These are phyloP conservation scores for Tulasnella sp. DNA, from an alignment of 768 basidiomycete genomes.

Conservation along the genomic window DNA sequence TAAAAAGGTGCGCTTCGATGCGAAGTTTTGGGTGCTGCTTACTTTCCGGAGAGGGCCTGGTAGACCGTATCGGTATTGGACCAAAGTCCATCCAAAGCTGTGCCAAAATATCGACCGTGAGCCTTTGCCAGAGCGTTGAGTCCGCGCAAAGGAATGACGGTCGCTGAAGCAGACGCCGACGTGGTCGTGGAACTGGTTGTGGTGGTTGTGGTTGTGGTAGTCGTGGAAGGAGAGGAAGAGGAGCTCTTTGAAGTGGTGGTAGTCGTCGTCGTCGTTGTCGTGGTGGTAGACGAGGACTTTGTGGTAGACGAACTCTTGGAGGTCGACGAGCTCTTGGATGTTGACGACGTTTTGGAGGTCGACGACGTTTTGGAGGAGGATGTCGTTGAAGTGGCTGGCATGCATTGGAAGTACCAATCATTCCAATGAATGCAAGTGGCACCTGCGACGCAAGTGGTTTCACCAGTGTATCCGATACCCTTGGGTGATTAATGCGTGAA, in stretches of 20 bases:
- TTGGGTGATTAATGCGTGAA: background rate
- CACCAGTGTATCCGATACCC: background rate
- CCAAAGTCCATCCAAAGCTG: slow-evolving; percentile 22
- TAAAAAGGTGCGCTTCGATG: too few relatives aligned
- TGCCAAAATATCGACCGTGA: slow-evolving; percentile 27
- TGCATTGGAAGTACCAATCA: slow-evolving; percentile 4
- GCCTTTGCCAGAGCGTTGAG: slow-evolving; percentile 24
- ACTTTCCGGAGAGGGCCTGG: slow-evolving; percentile 25
- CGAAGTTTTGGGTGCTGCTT: background rate
- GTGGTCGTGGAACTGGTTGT: slow-evolving; percentile 10
- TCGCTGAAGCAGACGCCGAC: background rate
- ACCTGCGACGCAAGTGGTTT: background rate
- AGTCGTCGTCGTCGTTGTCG: slow-evolving; percentile 2
- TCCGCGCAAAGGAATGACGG: slow-evolving; percentile 5
- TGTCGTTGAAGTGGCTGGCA: background rate
- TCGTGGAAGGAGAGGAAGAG: background rate
- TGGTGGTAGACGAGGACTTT: background rate
- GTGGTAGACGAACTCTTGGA: background rate
- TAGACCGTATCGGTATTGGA: slow-evolving; percentile 20
- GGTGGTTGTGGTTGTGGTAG: slow-evolving; percentile 16
- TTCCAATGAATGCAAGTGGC: background rate
- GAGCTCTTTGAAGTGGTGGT: background rate
- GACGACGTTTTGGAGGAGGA: background rate
- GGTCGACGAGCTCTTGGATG: background rate
- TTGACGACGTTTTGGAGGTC: background rate